Base-by-base conservation (phyloP, 1,284 basidiomycete genomes). In the Moniliella sp. region DNA sequence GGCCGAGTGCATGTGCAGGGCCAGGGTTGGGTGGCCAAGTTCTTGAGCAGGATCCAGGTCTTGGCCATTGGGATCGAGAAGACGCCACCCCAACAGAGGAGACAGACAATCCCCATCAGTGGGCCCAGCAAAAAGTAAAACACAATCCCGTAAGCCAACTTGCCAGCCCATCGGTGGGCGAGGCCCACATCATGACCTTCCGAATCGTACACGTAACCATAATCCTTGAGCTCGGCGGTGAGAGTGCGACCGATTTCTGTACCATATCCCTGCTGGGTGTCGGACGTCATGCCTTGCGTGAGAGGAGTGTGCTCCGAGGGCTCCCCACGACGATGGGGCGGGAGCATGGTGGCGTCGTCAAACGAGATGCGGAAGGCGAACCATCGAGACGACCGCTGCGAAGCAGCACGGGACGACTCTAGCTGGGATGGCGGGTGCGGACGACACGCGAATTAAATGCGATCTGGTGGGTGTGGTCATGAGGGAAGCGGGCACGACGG, bases 11-110 rank as follows among this genome's bases (percentile, higher is more conserved):
- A n/a, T n/a, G n/a, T n/a, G n/a, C n/a, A n/a, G n/a, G n/a, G n/a
- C 12, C 77, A 74, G 0, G 91, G 84, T 41, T 77, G 75, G 35
- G 68, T 65, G 48, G 76, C 75, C 29, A 99, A 68, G 55, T 83
- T 72, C 35, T 76, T 75, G 56, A 97, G 69, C 25, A 99, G 69
- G 10, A 75, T 80, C 86, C 88, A 97, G n/a, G 75, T 81, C 62
- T 80, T 88, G 19, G 86, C 91, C 91, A 97, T 99, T 4, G 91
- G 91, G 40, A 97, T 81, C 25, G 86, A 78, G 56, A 97, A 69
- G 39, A 97, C 76, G 41, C 84, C 68, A 15, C 69, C 80, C 83
- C 86, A 99, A 65, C 86, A 94, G 27, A 83, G 64, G 35, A 80
- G 57, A 58, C 83, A 57, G 27, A 55, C 48, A 15, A 48, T 28